These are phyloP conservation scores for Pterocarpus macrocarpus DNA, from an alignment of 306 rosid genomes.

Conservation along the genomic window DNA sequence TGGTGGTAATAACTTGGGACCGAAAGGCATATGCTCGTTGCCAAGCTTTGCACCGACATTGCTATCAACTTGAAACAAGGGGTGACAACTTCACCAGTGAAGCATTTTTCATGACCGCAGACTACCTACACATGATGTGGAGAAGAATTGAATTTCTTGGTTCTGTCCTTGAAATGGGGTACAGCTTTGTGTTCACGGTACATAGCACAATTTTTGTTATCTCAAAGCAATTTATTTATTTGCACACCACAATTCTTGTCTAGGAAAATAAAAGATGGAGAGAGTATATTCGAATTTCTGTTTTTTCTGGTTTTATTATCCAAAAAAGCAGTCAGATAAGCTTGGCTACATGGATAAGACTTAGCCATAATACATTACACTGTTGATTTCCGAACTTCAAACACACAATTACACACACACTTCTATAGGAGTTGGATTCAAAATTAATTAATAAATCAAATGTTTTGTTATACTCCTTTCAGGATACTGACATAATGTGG, in stretches of 20 bases:
- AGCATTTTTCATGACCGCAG: slow-evolving; percentile 73
- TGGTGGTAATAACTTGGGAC: slow-evolving; percentile 78
- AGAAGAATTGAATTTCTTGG: slow-evolving; percentile 68
- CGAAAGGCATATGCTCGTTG: slow-evolving; percentile 75
- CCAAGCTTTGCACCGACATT: slow-evolving; percentile 67
- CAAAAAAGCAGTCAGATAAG: too few species aligned
- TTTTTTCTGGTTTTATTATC: too few species aligned
- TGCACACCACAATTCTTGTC: too few species aligned
- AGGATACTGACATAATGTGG: slow-evolving; percentile 97
- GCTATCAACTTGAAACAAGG: slow-evolving; percentile 58
- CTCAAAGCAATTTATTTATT: too few species aligned
- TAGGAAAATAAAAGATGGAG: too few species aligned
- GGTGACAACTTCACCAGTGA: slow-evolving; percentile 70
- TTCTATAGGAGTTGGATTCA: background rate
- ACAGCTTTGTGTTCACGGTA: slow-evolving; percentile 90
- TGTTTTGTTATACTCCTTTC: background rate
- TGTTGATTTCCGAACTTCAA: background rate
- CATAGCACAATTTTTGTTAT: background rate
- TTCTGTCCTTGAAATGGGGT: slow-evolving; percentile 71
- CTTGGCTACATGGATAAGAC: too few species aligned
- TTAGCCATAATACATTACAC: background rate
- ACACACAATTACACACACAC: too few species aligned
- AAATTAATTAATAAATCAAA: background rate
- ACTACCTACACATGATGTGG: slow-evolving; percentile 93
- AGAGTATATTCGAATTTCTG: too few species aligned